Base-by-base conservation (phyloP, 2,329 filamentous ascomycete genomes). In the Diplodia intermedia region DNA sequence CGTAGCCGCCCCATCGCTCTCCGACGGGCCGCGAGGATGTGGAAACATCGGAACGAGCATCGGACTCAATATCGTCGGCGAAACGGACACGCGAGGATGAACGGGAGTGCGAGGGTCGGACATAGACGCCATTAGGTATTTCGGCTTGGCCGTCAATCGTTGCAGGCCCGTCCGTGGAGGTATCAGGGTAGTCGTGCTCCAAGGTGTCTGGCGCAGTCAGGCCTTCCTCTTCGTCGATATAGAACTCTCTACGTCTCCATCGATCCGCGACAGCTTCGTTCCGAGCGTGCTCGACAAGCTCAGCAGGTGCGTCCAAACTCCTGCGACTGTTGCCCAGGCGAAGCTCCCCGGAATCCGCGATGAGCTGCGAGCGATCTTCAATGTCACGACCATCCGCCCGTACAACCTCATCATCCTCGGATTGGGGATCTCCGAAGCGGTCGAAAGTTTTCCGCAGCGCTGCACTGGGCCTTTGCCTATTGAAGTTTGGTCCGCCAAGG, bases 171-270 rank as follows among this genome's bases (percentile, higher is more conserved):
- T 50, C 40, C 6, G 6, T 29, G 4, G 49, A 4, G 6, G 36
- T 33, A 2, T 62, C 66, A 1, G 12, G 18, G 23, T 9, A 36
- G 18, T 49, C 50, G 23, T 8, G 38, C n/a, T 50, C 52, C n/a
- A 26, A n/a, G 2, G 23, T 15, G 49, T 56, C 36, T 15, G 50
- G 31, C 6, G 49, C 23, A 18, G 50, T 26, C 11, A 87, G 86
- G 2, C 92, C 92, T 77, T 96, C 92, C 80, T 96, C 93, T 77
- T 93, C 90, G 68, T 96, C 92, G 0, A 93, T 86, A 73, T 95
- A 96, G 73, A 95, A 96, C 49, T 90, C 88, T 55, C 92, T 85
- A 69, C 91, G 86, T 73, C 86, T 87, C 92, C 92, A 95, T 61
- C 92, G 85, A 66, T 94, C 88, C 85, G 43, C 92, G 82, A 70